Evolutionary conservation across 495 filamentous ascomycete genomes (phyloP).

Genomic region (Aspergillus avenaceus): DNA sequence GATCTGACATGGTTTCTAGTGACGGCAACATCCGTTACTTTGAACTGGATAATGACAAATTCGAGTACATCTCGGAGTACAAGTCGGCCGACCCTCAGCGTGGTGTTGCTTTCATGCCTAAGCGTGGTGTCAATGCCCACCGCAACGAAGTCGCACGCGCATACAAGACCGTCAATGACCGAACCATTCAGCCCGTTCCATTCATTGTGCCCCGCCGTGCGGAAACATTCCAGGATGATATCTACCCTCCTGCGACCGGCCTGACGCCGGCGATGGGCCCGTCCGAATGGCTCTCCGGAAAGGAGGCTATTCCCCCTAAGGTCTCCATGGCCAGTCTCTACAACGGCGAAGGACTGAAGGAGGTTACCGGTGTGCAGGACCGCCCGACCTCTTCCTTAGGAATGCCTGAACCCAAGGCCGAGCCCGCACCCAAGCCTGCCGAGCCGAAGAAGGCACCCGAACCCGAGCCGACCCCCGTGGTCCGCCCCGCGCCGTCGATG

Average conservation of each 20-base stretch:
- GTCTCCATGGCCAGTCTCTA: slow-evolving; percentile 91
- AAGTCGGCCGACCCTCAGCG: slow-evolving; percentile 93
- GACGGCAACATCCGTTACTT: slow-evolving; percentile 99
- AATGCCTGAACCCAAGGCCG: slow-evolving; percentile 42
- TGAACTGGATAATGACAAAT: slow-evolving; percentile 95
- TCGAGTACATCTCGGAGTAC: slow-evolving; percentile 93
- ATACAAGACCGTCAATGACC: slow-evolving; percentile 94
- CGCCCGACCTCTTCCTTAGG: slow-evolving; percentile 50
- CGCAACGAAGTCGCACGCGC: slow-evolving; percentile 95
- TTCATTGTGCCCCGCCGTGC: slow-evolving; percentile 94
- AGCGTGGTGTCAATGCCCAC: slow-evolving; percentile 91
- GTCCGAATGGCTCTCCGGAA: slow-evolving; percentile 80
- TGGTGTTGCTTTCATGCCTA: slow-evolving; percentile 90
- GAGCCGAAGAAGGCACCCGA: slow-evolving; percentile 39
- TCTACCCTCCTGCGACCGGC: slow-evolving; percentile 81
- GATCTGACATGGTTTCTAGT: slow-evolving; percentile 42
- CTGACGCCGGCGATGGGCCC: slow-evolving; percentile 73
- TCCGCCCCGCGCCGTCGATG: slow-evolving; percentile 61
- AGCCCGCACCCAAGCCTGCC: slow-evolving; percentile 47
- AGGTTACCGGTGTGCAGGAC: slow-evolving; percentile 63
- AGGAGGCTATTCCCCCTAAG: slow-evolving; percentile 78
- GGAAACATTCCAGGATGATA: slow-evolving; percentile 97
- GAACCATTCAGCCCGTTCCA: slow-evolving; percentile 91
- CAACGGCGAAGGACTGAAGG: slow-evolving; percentile 72
- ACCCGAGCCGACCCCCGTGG: slow-evolving; percentile 38